These are phyloP conservation scores for Talaromyces sp. DNA, from an alignment of 2,329 filamentous ascomycete species.

Conservation along the genomic window DNA sequence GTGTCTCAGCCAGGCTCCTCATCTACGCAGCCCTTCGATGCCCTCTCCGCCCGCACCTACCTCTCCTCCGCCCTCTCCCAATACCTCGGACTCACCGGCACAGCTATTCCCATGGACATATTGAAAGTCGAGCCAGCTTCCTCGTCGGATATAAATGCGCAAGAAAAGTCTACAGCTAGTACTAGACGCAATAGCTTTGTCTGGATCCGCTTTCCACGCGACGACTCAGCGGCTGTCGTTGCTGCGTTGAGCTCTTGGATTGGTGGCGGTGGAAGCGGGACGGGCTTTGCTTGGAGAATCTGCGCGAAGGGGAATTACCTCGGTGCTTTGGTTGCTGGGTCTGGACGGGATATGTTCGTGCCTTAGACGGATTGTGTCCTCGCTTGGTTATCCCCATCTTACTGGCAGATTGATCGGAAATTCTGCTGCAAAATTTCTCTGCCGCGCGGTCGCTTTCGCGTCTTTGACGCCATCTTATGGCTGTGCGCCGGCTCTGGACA, in stretches of 20 bases:
- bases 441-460: too few species aligned
- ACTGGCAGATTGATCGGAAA: too few species aligned
- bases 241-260: slow-evolving; percentile 52
- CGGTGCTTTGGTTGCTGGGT: slow-evolving; percentile 37
- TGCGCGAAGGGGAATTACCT: slow-evolving; percentile 43
- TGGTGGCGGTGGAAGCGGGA: slow-evolving; percentile 26
- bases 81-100: slow-evolving; percentile 51
- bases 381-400: not conserved
- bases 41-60: slow-evolving; percentile 50
- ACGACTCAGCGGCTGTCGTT: slow-evolving; percentile 48
- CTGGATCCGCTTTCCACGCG: slow-evolving; percentile 50
- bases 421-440: too few species aligned
- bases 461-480: too few species aligned
- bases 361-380: slow-evolving; percentile 18
- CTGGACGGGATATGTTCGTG: slow-evolving; percentile 38
- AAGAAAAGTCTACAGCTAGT: slow-evolving; percentile 1
- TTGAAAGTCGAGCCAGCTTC: slow-evolving; percentile 38
- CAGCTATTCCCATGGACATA: slow-evolving; percentile 52
- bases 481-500: too few species aligned
- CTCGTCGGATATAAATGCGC: not conserved
- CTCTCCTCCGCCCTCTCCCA: slow-evolving; percentile 50
- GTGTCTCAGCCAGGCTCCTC: slow-evolving; percentile 31
- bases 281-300: slow-evolving; percentile 42
- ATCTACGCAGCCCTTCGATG: slow-evolving; percentile 33
- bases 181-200: slow-evolving; percentile 21